Evolutionary conservation across 345 rosid species (phyloP).

Genomic region (Linum lewisii): DNA sequence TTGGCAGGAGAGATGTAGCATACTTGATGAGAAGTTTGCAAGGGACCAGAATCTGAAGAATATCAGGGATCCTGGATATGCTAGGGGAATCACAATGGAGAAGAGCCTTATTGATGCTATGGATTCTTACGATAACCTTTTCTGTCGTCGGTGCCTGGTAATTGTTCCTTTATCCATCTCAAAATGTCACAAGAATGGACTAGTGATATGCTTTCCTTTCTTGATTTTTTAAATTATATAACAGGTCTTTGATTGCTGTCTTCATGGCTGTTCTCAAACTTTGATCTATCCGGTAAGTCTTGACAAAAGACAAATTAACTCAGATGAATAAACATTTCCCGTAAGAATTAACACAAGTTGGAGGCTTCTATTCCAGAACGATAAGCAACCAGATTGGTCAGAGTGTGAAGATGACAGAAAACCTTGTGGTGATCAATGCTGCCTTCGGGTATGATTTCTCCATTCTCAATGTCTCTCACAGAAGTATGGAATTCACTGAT

Average conservation of each 20-base stretch:
- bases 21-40: slow-evolving; percentile 43
- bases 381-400: slow-evolving; percentile 67
- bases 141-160: slow-evolving; percentile 98
- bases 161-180: slow-evolving; percentile 16
- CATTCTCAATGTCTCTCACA: not conserved
- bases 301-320: not conserved
- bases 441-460: slow-evolving; percentile 45
- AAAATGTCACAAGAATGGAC: not conserved
- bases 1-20: slow-evolving; percentile 69
- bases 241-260: slow-evolving; percentile 96
- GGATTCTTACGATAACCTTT: slow-evolving; percentile 97
- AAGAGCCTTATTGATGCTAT: slow-evolving; percentile 82
- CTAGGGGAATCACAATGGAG: slow-evolving; percentile 50
- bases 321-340: not conserved
- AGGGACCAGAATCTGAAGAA: slow-evolving; percentile 32
- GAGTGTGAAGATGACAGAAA: slow-evolving; percentile 75
- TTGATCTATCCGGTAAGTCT: slow-evolving; percentile 70
- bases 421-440: slow-evolving; percentile 84
- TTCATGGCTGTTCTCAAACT: slow-evolving; percentile 96
- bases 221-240: slow-evolving; percentile 16
- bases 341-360: not conserved
- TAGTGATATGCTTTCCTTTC: not conserved
- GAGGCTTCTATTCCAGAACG: slow-evolving; percentile 16
- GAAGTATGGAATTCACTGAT: not conserved
- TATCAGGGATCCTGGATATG: slow-evolving; percentile 33